Evolutionary conservation across 148 eudicot genomes (phyloP), one percentile per base, ranked within the genome.

Genomic region (Persicaria maculosa): DNA sequence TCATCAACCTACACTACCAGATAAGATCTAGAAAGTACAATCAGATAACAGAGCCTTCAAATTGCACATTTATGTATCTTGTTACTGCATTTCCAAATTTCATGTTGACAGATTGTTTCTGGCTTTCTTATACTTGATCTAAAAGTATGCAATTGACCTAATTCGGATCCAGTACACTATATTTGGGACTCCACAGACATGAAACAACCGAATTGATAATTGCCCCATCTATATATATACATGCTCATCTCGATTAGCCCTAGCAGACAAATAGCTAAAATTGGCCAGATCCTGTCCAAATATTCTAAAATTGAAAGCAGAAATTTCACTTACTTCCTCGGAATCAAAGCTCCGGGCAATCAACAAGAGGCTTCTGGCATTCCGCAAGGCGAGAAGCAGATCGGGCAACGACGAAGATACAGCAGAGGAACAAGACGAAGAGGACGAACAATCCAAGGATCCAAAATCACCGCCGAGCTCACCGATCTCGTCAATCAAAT

Each of bases 401-500:
- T 71, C 36, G 10, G 73, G n/a, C 16, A 71, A 71, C 2, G 53
- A 71, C 14, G 73, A 71, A 19, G 53, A 9, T 45, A 52, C 10
- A 45, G 72, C 19, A 0, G 48, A 69, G 16, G 73, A 71, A 47
- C 52, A 47, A 0, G 57, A 8, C 14, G 80, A 69, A 1, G 81
- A 75, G 4, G 80, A 78, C 48, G 83, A 53, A 50, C 46, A 45
- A 44, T 80, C 72, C 22, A 19, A 43, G 8, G 53, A 46, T 22
- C 64, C 70, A 9, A 9, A 74, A 11, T 78, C 85, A 3, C 77
- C 69, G 16, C 64, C 25, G 47, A 65, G 72, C 12, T 89, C 89
- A 47, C 73, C 78, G 61, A 94, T 87, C 79, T 94, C 97, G 20
- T 94, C 98, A 47, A 91, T 76, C 57, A 93, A 75, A 78, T 91